A percentile compares a stretch with the other conserved stretches of the same genome.
phyloP scores from a whole-genome alignment of 108 stramenopile genomes.

The Cyclotella atomus region DNA sequence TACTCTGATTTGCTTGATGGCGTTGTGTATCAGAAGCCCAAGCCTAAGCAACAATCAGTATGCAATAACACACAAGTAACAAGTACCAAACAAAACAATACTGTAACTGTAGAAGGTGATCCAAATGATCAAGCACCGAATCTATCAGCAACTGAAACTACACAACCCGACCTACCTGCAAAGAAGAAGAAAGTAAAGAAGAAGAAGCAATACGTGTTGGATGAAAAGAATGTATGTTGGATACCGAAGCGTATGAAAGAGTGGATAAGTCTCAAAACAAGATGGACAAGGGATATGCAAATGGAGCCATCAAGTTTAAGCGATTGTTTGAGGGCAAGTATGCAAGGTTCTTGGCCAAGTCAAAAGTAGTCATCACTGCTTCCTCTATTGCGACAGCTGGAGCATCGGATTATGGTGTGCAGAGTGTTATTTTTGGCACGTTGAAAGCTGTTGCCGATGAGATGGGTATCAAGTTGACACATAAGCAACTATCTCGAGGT shows the following conservation, averaged over 20 bases:
- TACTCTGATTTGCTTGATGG: background rate
- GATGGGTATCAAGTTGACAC: background rate
- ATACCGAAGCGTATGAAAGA: background rate
- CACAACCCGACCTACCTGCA: background rate
- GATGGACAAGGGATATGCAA: background rate
- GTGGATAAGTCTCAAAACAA: background rate
- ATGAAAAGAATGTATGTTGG: background rate
- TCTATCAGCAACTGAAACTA: background rate
- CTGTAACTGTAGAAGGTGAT: background rate
- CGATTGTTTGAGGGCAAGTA: background rate
- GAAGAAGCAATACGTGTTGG: background rate
- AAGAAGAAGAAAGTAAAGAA: background rate
- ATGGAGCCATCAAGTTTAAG: background rate
- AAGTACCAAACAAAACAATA: background rate
- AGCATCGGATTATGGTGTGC: background rate
- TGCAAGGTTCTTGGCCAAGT: background rate
- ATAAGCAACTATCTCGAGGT: background rate
- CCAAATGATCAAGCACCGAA: background rate
- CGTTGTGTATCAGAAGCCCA: background rate
- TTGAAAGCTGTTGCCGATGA: background rate
- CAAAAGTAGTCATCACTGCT: background rate
- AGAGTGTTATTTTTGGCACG: conserved; percentile 4
- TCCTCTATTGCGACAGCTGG: background rate
- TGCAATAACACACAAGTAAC: background rate
- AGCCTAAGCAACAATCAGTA: background rate